phyloP scores from a whole-genome alignment of 2,329 filamentous ascomycete species.

The Cladosporium sp. region DNA sequence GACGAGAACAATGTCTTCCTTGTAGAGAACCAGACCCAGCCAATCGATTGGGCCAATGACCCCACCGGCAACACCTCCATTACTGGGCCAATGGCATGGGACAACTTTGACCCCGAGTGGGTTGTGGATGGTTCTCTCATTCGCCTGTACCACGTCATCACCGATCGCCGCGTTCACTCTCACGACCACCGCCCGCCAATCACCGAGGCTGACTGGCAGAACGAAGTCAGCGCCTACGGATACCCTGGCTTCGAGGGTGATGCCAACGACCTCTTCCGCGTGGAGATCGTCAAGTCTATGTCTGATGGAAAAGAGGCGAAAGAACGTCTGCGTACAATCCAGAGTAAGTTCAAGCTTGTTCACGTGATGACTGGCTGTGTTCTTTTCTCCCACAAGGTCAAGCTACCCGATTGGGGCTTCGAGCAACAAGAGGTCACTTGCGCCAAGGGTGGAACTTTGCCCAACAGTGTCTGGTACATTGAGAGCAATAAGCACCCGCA shows the following conservation, averaged over 20 bases:
- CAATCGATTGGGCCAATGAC: conserved; percentile 51
- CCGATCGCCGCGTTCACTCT: conserved; percentile 86
- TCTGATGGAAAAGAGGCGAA: conserved; percentile 76
- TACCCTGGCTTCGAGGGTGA: conserved; percentile 96
- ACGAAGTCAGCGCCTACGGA: conserved; percentile 73
- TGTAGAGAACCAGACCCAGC: conserved; percentile 93
- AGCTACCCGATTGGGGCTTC: conserved; percentile 94
- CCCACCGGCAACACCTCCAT: conserved; percentile 60
- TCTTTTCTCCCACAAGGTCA: conserved; percentile 97
- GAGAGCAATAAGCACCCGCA: conserved; percentile 83
- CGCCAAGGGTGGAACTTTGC: conserved; percentile 81
- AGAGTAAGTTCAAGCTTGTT: conserved; percentile 92
- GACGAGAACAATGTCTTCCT: conserved; percentile 97
- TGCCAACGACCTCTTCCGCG: conserved; percentile 90
- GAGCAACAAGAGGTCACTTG: conserved; percentile 99
- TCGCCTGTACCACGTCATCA: conserved; percentile 76
- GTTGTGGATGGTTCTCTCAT: conserved; percentile 77
- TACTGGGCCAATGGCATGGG: conserved; percentile 79
- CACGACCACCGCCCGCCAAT: conserved; percentile 88
- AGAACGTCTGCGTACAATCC: conserved; percentile 81
- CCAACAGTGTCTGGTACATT: conserved; percentile 96
- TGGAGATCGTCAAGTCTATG: conserved; percentile 90
- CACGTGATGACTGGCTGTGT: conserved; percentile 96
- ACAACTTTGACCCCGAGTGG: conserved; percentile 62
- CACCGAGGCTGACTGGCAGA: conserved; percentile 65